Evolutionary conservation across 352 stramenopile genomes (phyloP), one percentile per base, ranked within the genome.

Genomic region (Pythium monospermum): DNA sequence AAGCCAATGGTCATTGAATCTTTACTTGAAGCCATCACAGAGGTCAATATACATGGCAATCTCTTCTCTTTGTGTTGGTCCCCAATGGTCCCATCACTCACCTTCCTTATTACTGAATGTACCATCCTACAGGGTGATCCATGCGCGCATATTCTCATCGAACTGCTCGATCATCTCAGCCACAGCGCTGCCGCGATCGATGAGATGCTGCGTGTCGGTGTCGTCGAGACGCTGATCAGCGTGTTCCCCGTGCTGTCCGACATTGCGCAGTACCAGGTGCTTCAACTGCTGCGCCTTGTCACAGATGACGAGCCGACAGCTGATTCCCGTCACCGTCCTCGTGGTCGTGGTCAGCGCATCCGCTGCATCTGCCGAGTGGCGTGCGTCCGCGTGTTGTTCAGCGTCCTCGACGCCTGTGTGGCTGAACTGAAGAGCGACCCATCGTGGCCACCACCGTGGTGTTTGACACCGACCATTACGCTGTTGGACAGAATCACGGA

Each of bases 241-340:
- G 30, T 60, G 5, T 38, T 64, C 7, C 50, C 54, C 3, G n/a
- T 61, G 33, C 39, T 64, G 26, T 12, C 21, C 19, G 28, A 23
- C 37, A 27, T 60, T 36, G 35, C 40, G 12, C 37, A 44, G 26
- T 26, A 18, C 3, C 11, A 10, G 1, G 49, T 33, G 8, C 55
- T 68, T 19, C 49, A 61, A 35, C 50, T 68, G 39, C 42, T 68
- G 36, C 51, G 58, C 51, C 15, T 26, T 13, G 19, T 66, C 45
- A 57, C 58, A 23, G 45, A 30, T 21, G 54, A 54, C 28, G 16
- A 55, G 8, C 25, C 23, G 31, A 36, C 38, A 21, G 13, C 39
- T 6, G 6, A 12, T n/a, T 10, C 39, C 35, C 6, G 6, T 31
- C 15, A 15, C 22, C 8, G 19, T 22, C 16, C 22, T 7, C 6